Percentiles rank a stretch among this genome's conserved stretches.
These are phyloP conservation scores for Fusarium subglutinans DNA, from an alignment of 2,329 filamentous ascomycete genomes.

Conservation along the genomic window DNA sequence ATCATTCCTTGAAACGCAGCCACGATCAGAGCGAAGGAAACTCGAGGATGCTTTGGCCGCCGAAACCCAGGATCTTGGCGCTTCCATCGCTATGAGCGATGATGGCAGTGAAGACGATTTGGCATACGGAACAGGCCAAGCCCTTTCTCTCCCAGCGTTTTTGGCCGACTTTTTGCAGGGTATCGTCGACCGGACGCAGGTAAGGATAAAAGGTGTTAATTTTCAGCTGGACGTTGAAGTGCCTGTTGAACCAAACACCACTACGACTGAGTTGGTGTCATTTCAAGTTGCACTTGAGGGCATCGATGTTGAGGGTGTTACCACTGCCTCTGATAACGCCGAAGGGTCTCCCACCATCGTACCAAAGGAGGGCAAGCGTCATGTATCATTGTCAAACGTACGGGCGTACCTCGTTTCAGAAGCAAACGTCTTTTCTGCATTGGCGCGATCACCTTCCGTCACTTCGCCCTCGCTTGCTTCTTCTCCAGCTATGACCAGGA, in stretches of 20 bases:
- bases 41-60: constrained; percentile 75
- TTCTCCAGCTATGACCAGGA: constrained; percentile 61
- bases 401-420: constrained; percentile 74
- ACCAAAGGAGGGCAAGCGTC: constrained; percentile 71
- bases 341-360: constrained; percentile 49
- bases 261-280: constrained; percentile 64
- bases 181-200: constrained; percentile 74
- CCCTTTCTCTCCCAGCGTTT: constrained; percentile 74
- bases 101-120: constrained; percentile 70
- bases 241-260: constrained; percentile 58
- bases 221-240: constrained; percentile 72
- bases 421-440: constrained; percentile 69
- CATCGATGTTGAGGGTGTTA: constrained; percentile 74
- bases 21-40: constrained; percentile 70
- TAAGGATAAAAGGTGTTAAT: constrained; percentile 71
- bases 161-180: constrained; percentile 78
- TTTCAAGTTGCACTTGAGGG: constrained; percentile 72
- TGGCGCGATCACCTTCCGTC: constrained; percentile 66
- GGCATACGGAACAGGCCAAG: constrained; percentile 73
- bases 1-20: constrained; percentile 80
- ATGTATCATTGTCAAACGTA: constrained; percentile 70
- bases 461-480: constrained; percentile 53
- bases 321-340: constrained; percentile 48
- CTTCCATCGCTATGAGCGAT: constrained; percentile 68
- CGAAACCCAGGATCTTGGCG: constrained; percentile 69